Conservation (phyloP, 2,329 filamentous ascomycete species). For the Calonectria naviculata region DNA sequence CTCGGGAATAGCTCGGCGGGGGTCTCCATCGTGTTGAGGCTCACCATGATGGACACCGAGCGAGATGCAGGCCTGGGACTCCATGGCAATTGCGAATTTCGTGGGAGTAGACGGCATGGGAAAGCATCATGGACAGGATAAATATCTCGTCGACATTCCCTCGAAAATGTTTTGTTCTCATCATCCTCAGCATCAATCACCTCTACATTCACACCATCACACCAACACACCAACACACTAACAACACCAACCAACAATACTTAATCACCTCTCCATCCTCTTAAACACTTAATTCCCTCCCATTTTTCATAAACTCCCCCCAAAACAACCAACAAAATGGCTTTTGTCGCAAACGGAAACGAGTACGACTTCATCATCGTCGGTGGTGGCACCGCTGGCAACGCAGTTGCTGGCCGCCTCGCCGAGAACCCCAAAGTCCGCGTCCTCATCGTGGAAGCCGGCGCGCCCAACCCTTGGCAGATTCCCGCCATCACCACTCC, state of each 20-base stretch:
- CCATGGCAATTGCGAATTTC: not conserved
- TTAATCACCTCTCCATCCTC: not conserved
- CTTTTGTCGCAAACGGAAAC: slow-evolving; percentile 6
- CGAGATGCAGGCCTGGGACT: not conserved
- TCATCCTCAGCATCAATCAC: not conserved
- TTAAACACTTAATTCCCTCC: not conserved
- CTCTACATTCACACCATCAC: not conserved
- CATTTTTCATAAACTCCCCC: not conserved
- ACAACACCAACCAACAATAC: not conserved
- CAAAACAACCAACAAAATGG: not conserved
- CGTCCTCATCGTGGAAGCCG: slow-evolving; percentile 60
- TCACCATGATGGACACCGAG: not conserved
- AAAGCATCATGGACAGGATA: not conserved
- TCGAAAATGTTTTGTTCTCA: not conserved
- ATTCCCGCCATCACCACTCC: slow-evolving; percentile 65
- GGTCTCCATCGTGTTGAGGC: not conserved
- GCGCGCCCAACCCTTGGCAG: slow-evolving; percentile 58
- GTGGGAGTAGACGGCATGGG: not conserved
- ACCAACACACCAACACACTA: not conserved
- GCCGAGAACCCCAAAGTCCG: slow-evolving; percentile 50
- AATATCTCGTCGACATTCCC: not conserved
- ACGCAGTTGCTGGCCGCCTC: slow-evolving; percentile 47
- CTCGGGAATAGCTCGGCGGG: slow-evolving; percentile 6
- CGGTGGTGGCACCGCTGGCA: slow-evolving; percentile 46
- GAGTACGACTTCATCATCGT: slow-evolving; percentile 26